A percentile compares a stretch with the other conserved stretches of the same genome.
Evolutionary conservation across 2,329 filamentous ascomycete genomes (phyloP).

Genomic region (Acrocalymma vagum): DNA sequence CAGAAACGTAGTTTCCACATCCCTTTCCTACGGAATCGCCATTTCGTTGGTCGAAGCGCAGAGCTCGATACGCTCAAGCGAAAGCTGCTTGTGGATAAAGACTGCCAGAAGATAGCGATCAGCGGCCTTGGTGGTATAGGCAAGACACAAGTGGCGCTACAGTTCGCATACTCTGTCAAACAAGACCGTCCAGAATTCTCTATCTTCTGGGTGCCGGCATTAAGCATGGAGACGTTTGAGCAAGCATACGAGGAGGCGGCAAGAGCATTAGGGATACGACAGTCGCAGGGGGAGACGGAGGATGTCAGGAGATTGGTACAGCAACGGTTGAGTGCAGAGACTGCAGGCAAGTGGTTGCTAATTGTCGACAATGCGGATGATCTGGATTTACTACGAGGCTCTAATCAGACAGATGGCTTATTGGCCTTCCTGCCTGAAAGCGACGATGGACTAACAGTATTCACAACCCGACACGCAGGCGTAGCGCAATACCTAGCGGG

Average conservation of each 20-base stretch:
- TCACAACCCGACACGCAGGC: slow-evolving; percentile 5
- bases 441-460: slow-evolving; percentile 7
- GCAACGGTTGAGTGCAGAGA: slow-evolving; percentile 17
- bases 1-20: slow-evolving; percentile 14
- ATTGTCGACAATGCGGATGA: slow-evolving; percentile 9
- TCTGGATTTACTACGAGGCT: slow-evolving; percentile 3
- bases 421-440: slow-evolving; percentile 8
- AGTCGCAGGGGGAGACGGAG: slow-evolving; percentile 14
- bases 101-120: slow-evolving; percentile 29
- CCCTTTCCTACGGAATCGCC: slow-evolving; percentile 27
- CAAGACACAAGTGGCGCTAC: slow-evolving; percentile 38
- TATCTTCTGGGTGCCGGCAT: slow-evolving; percentile 25
- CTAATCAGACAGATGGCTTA: slow-evolving; percentile 1
- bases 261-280: slow-evolving; percentile 13
- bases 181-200: slow-evolving; percentile 16
- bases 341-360: slow-evolving; percentile 12
- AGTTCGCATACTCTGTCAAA: slow-evolving; percentile 33
- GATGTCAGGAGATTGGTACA: slow-evolving; percentile 20
- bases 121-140: slow-evolving; percentile 37
- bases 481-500: slow-evolving; percentile 6
- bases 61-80: slow-evolving; percentile 30
- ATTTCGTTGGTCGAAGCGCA: slow-evolving; percentile 28
- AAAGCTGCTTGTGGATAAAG: slow-evolving; percentile 23
- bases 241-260: slow-evolving; percentile 13
- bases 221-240: slow-evolving; percentile 22